A percentile compares a stretch with the other conserved stretches of the same genome.
Evolutionary conservation across 352 stramenopile species (phyloP).

Genomic region (Stramenopiles sp.): DNA sequence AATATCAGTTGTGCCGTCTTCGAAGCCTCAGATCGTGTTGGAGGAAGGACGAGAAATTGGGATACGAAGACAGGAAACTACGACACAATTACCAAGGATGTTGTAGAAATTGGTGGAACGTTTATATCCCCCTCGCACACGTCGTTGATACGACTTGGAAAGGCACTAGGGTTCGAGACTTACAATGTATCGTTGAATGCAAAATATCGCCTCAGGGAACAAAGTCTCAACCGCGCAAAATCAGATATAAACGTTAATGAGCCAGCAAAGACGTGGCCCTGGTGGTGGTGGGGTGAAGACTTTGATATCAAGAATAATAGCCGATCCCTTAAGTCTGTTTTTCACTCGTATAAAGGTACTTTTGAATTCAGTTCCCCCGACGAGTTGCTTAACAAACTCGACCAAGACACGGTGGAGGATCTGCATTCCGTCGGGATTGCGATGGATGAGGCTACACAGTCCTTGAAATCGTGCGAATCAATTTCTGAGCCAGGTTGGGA

Average conservation of each 20-base stretch:
- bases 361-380: not conserved
- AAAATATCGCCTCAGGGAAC: not conserved
- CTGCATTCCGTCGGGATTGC: not conserved
- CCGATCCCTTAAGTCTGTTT: not conserved
- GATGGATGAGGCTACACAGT: slow-evolving; percentile 1
- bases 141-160: not conserved
- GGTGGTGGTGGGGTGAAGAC: not conserved
- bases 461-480: not conserved
- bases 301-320: not conserved
- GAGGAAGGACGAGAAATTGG: not conserved
- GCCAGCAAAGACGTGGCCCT: not conserved
- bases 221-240: not conserved
- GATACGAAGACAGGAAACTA: not conserved
- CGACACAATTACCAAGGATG: not conserved
- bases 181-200: not conserved
- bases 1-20: not conserved
- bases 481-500: not conserved
- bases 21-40: not conserved
- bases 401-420: not conserved
- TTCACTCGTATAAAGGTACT: not conserved
- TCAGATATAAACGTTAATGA: not conserved
- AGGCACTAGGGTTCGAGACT: not conserved
- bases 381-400: not conserved
- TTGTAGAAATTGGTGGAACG: not conserved
- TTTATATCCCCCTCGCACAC: not conserved